These are phyloP conservation scores for Mesotaenium endlicherianum DNA, from an alignment of 139 green algal species.

Conservation along the genomic window DNA sequence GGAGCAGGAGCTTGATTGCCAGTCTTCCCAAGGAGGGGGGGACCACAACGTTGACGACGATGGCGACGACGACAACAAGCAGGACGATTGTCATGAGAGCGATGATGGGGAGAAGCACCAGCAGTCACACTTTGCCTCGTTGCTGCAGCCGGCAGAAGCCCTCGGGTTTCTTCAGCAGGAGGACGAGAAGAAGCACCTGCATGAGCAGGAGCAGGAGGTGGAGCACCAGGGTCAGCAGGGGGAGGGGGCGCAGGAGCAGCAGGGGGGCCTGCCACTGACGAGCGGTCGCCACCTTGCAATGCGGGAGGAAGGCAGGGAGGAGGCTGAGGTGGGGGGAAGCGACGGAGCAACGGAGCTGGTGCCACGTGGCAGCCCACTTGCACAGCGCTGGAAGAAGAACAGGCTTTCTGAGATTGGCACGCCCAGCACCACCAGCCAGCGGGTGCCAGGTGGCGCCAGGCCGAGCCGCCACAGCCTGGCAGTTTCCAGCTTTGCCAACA, in stretches of 20 bases:
- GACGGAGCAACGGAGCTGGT: too few species aligned
- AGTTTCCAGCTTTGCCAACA: too few species aligned
- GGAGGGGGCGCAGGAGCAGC: neutral
- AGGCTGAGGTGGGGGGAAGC: neutral
- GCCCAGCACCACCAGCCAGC: too few species aligned
- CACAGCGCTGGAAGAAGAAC: too few species aligned
- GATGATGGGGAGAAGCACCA: too few species aligned
- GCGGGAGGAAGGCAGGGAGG: neutral
- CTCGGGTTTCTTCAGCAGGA: neutral
- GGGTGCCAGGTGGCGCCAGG: too few species aligned
- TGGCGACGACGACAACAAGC: neutral
- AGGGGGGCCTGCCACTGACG: neutral
- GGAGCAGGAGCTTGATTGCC: neutral
- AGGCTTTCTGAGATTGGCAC: too few species aligned
- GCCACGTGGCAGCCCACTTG: too few species aligned
- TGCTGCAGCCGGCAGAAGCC: neutral
- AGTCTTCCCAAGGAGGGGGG: neutral
- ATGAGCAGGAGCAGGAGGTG: neutral
- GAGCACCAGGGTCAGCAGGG: neutral
- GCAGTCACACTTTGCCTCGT: too few species aligned
- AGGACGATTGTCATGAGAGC: neutral
- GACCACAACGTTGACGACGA: neutral
- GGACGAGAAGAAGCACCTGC: neutral
- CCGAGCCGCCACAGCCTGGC: too few species aligned
- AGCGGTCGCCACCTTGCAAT: neutral